Percentiles rank a stretch among this genome's conserved stretches.
Conservation (phyloP, 1,139 yeast species). For the Candida sojae region DNA sequence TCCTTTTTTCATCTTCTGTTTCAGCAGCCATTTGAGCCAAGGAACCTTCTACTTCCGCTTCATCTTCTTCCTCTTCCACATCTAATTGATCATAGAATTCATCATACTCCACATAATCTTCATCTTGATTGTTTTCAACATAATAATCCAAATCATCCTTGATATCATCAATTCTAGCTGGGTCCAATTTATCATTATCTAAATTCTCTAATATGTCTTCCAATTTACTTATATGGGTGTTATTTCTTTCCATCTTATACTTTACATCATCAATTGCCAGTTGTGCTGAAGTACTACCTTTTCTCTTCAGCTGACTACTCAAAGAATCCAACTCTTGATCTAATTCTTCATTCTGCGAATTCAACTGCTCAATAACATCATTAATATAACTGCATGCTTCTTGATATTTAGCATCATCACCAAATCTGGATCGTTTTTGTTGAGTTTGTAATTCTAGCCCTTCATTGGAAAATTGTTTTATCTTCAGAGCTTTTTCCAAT, state of each 20-base stretch:
- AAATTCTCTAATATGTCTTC: slow-evolving; percentile 77
- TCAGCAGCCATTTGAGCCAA: slow-evolving; percentile 38
- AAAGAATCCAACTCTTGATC: slow-evolving; percentile 76
- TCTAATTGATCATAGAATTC: slow-evolving; percentile 88
- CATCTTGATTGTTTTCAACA: slow-evolving; percentile 93
- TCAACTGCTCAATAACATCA: slow-evolving; percentile 77
- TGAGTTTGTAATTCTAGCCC: slow-evolving; percentile 73
- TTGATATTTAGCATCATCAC: slow-evolving; percentile 74
- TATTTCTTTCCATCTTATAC: slow-evolving; percentile 72
- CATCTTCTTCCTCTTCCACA: slow-evolving; percentile 52
- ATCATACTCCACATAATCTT: slow-evolving; percentile 95
- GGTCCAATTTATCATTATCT: slow-evolving; percentile 82
- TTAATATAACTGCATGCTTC: slow-evolving; percentile 76
- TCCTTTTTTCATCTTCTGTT: slow-evolving; percentile 15
- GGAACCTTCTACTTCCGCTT: slow-evolving; percentile 23
- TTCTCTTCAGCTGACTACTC: slow-evolving; percentile 46
- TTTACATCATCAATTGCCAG: slow-evolving; percentile 60
- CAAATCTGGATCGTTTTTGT: slow-evolving; percentile 35
- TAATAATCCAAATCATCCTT: slow-evolving; percentile 92
- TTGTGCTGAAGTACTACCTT: slow-evolving; percentile 44
- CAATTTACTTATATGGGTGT: slow-evolving; percentile 73
- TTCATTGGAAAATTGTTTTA: slow-evolving; percentile 93
- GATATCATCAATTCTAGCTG: slow-evolving; percentile 76
- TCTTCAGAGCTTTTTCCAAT: slow-evolving; percentile 91
- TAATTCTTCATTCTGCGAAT: slow-evolving; percentile 75